phyloP scores from a whole-genome alignment of 2,329 filamentous ascomycete genomes.

The Microcyclospora pomicola region DNA sequence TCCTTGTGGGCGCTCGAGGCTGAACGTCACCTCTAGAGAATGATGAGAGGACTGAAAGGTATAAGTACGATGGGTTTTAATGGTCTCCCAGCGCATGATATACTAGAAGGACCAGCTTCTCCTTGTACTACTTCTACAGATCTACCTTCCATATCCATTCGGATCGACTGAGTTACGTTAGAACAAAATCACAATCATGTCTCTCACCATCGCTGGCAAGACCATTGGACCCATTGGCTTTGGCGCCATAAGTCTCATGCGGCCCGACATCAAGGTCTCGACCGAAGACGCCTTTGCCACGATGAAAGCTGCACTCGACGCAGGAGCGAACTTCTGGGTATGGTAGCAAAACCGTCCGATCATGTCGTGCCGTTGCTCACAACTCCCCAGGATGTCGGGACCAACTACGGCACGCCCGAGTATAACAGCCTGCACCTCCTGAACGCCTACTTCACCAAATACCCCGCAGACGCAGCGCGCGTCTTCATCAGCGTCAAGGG shows the following conservation, averaged over 20 bases:
- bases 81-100: no score
- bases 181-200: no score
- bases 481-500: conserved; percentile 36
- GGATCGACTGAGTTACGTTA: no score
- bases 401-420: conserved; percentile 30
- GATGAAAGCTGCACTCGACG: conserved; percentile 27
- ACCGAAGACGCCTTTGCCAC: conserved; percentile 24
- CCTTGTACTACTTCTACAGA: no score
- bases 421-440: conserved; percentile 33
- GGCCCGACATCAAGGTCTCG: conserved; percentile 21
- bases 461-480: conserved; percentile 34
- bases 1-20: no score
- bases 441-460: conserved; percentile 34
- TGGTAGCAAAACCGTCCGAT: no score
- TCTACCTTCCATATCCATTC: no score
- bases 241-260: conserved; percentile 30
- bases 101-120: no score
- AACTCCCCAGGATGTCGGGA: conserved; percentile 25
- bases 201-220: conserved; percentile 15
- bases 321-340: conserved; percentile 28
- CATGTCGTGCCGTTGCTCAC: no score
- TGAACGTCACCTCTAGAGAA: no score
- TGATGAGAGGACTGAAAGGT: no score
- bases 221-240: conserved; percentile 28
- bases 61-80: no score